Conservation (phyloP, 2,329 filamentous ascomycete species). For the Trichoderma harzianum region DNA sequence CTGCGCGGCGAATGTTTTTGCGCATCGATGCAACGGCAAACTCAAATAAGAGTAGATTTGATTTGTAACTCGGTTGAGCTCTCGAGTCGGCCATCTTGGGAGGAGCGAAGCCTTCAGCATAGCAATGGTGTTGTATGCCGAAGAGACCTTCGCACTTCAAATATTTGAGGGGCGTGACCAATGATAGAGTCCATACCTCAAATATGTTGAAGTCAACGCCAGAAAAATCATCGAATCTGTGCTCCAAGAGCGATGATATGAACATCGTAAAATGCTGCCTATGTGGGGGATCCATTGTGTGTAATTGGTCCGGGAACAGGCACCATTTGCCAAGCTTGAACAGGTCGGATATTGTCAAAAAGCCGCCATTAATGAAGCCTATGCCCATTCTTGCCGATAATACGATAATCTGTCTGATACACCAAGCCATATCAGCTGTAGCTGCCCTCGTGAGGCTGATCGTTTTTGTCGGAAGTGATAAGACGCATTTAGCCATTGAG, state of each 20-base stretch:
- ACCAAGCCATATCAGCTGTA: constrained; percentile 29
- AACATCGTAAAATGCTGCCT: constrained; percentile 51
- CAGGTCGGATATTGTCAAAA: constrained; percentile 43
- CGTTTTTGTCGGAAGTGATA: constrained; percentile 26
- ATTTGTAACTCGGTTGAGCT: constrained; percentile 44
- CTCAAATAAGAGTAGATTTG: constrained; percentile 49
- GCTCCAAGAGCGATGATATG: constrained; percentile 46
- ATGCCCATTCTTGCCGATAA: constrained; percentile 47
- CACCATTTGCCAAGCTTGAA: constrained; percentile 48
- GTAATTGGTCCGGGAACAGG: constrained; percentile 45
- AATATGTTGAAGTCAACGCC: constrained; percentile 44
- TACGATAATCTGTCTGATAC: constrained; percentile 43
- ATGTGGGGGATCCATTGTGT: constrained; percentile 38
- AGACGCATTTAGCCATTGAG: constrained; percentile 42
- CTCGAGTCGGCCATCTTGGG: constrained; percentile 36
- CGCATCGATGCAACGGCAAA: constrained; percentile 51
- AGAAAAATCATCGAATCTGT: constrained; percentile 45
- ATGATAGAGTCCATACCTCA: constrained; percentile 51
- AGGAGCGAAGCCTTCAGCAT: constrained; percentile 43
- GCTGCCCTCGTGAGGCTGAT: constrained; percentile 18
- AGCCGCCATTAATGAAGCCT: constrained; percentile 43
- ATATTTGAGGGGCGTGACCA: constrained; percentile 48
- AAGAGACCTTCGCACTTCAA: constrained; percentile 50
- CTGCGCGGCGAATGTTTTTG: constrained; percentile 41
- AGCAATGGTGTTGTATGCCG: constrained; percentile 43